Base-by-base conservation (phyloP, 768 basidiomycete species). In the Suillus alpinus region DNA sequence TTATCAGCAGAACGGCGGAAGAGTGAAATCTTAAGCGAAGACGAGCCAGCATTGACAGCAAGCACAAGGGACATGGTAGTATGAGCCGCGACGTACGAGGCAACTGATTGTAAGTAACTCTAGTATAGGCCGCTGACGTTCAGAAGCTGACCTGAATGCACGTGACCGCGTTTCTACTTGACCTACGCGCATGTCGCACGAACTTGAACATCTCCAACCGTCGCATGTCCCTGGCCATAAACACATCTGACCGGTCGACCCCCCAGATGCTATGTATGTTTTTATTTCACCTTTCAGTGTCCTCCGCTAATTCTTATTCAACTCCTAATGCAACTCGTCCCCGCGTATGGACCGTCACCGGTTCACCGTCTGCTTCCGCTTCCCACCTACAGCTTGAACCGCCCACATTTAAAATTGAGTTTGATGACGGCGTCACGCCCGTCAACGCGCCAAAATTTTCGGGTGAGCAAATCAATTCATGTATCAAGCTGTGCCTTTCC, bases 11-110 rank as follows among this genome's bases (percentile, higher is more conserved):
- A 65, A 32, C 76, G 69, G 43, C 70, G 65, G 67, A 83, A 94
- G 49, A 94, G 81, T 13, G 89, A 86, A 49, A 90, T 83, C 76
- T 94, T 94, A 76, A 94, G 86, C 6, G 92, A 94, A 2, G 92
- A 94, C 0, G 91, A 92, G 41, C 92, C 92, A 6, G 92, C 85
- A 65, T 93, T 93, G 64, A 88, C 79, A 3, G 91, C 79, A 29
- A 93, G 85, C 58, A 92, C 82, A 62, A 85, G 75, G 20, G 66
- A 66, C 73, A 67, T 70, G 59, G 31, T 57, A 23, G 47, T 31
- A n/a, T n/a, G n/a, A n/a, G n/a, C n/a, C n/a, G n/a, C n/a, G n/a
- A n/a, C n/a, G n/a, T n/a, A 23, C 29, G 10, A 53, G 5, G n/a
- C 23, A 37, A 18, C 8, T 55, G 20, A 37, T 37, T 55, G 23